Evolutionary conservation across 2,329 filamentous ascomycete species (phyloP), one percentile per base, ranked within the genome.

Genomic region (Microdochium trichocladiopsis): DNA sequence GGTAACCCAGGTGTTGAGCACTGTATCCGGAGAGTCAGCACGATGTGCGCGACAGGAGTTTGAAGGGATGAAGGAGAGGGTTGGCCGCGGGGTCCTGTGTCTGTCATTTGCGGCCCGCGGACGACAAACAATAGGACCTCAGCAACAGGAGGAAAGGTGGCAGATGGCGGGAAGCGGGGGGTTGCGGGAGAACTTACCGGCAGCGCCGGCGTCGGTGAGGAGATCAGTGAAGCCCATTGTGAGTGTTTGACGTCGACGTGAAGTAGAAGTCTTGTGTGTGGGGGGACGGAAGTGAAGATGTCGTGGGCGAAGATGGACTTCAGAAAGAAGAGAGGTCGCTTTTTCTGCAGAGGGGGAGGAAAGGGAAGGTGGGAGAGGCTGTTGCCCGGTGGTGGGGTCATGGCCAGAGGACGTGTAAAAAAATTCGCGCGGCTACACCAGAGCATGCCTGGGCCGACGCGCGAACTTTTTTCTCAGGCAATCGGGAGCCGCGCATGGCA

Each of bases 221-320:
- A 84, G 72, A 69, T 83, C 79, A 66, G 73, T 73, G 74, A 83
- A 83, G 67, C 80, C 80, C 80, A 84, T 84, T 59, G 62, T 77
- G 59, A 56, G 56, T 53, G 56, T 45, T 54, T 51, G 41, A 45
- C 41, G 41, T 45, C 41, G 41, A 22, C 41, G 41, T 18, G 54
- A 57, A 55, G 51, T 53, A 61, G 62, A 63, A 65, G 65, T 66
- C 63, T 64, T 61, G 52, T 22, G 18, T 45, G 41, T 45, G 41
- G 41, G 41, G 41, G 41, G 14, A 21, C 6, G 54, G 53, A 58
- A 56, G 53, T 52, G 23, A 50, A 56, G 51, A 52, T 50, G 57
- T 36, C 51, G 16, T 8, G 28, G 14, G 28, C 28, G 14, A 14
- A 8, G 28, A 31, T 8, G 28, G 28, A 31, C 36, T 33, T 18